Conservation (phyloP, 208 protist species). For the Porcisia hertigi region DNA sequence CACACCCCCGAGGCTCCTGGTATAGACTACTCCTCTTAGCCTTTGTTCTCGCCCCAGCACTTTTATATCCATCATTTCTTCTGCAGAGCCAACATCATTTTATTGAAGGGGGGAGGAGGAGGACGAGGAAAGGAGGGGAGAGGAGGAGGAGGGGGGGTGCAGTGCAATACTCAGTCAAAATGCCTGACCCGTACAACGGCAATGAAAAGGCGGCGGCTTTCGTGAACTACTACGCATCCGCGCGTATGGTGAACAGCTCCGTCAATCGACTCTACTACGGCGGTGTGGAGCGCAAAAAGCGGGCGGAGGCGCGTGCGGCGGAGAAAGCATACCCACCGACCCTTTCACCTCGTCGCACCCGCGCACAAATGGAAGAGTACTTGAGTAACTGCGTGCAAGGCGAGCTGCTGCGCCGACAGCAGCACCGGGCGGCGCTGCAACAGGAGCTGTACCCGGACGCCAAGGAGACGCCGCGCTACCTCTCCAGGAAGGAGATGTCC, state of each 20-base stretch:
- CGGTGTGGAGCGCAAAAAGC: conserved; percentile 45
- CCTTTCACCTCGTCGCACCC: conserved; percentile 47
- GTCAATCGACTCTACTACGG: conserved; percentile 71
- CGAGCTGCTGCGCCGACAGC: conserved; percentile 74
- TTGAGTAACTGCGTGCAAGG: conserved; percentile 60
- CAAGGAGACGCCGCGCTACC: conserved; percentile 19
- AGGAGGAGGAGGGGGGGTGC: neutral
- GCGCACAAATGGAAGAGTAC: conserved; percentile 66
- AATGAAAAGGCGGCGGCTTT: conserved; percentile 71
- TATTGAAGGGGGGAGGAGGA: no score
- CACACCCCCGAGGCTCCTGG: neutral
- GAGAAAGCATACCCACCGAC: conserved; percentile 48
- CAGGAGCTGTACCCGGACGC: conserved; percentile 61
- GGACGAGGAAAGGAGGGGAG: neutral
- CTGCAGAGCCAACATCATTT: neutral
- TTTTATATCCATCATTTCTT: neutral
- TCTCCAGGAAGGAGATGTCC: conserved; percentile 38
- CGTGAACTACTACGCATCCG: conserved; percentile 79
- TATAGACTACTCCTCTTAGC: neutral
- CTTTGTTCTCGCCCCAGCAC: no score
- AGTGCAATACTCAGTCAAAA: conserved; percentile 3
- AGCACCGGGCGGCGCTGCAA: conserved; percentile 51
- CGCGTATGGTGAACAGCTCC: conserved; percentile 67
- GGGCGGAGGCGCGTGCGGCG: conserved; percentile 44
- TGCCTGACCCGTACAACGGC: conserved; percentile 72